These are phyloP conservation scores for Globisporangium nodosum DNA, from an alignment of 352 stramenopile species.

Conservation along the genomic window DNA sequence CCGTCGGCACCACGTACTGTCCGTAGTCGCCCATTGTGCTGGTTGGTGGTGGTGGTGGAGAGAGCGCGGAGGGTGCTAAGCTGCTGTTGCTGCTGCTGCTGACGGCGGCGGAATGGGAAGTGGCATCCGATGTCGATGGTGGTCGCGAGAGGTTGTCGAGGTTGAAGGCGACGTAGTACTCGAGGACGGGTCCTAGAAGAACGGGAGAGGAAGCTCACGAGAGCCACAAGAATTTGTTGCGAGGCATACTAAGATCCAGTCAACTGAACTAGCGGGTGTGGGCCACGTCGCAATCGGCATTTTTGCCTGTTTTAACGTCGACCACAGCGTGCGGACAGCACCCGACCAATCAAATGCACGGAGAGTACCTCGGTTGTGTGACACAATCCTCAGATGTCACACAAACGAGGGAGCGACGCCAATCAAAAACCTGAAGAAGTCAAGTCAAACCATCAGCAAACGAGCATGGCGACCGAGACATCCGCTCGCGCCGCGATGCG, in stretches of 20 bases:
- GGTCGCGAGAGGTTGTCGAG: neutral
- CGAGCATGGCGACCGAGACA: constrained; percentile 7
- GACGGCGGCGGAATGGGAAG: neutral
- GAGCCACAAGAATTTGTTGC: constrained; percentile 7
- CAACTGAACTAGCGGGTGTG: too few species aligned
- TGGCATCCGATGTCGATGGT: neutral
- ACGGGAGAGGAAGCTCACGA: neutral
- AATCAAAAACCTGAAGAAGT: neutral
- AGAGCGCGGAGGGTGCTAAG: constrained; percentile 2
- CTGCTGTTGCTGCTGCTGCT: neutral
- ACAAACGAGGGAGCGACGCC: too few species aligned
- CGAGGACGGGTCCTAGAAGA: constrained; percentile 3
- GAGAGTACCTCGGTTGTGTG: too few species aligned
- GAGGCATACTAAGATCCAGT: neutral
- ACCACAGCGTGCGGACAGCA: neutral
- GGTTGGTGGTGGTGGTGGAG: neutral
- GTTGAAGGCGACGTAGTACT: too few species aligned
- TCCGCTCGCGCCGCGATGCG: constrained; percentile 54
- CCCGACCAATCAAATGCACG: neutral
- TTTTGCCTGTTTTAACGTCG: neutral
- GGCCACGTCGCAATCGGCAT: too few species aligned
- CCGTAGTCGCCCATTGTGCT: constrained; percentile 78
- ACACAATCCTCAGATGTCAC: too few species aligned
- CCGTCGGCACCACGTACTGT: constrained; percentile 77
- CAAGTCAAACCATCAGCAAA: neutral